Percentiles rank a stretch among this genome's conserved stretches.
phyloP scores from a whole-genome alignment of 768 basidiomycete species.

The Xerocomellus intermedius region DNA sequence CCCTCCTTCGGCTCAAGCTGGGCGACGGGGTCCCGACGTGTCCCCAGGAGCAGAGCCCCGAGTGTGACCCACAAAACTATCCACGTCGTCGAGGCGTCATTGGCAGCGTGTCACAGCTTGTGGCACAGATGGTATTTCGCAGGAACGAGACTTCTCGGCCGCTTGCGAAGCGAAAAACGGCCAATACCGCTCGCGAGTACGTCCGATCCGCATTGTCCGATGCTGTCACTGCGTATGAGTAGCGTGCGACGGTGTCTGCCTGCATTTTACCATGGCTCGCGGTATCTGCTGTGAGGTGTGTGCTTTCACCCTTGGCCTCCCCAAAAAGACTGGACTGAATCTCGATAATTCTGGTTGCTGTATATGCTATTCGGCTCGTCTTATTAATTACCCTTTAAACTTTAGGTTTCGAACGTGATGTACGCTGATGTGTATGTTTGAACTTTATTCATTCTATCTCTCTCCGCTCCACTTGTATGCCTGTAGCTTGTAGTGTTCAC shows the following conservation, averaged over 20 bases:
- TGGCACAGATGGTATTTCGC: slow-evolving; percentile 48
- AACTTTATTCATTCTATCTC: slow-evolving; percentile 22
- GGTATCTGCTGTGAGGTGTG: slow-evolving; percentile 27
- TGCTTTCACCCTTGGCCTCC: slow-evolving; percentile 1
- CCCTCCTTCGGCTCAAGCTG: slow-evolving; percentile 56
- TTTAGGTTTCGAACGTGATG: slow-evolving; percentile 17
- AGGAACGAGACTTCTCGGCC: slow-evolving; percentile 39
- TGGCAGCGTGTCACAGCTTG: slow-evolving; percentile 39
- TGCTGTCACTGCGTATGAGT: slow-evolving; percentile 16
- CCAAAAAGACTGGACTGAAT: slow-evolving; percentile 24
- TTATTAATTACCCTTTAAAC: slow-evolving; percentile 17
- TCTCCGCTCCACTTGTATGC: slow-evolving; percentile 26
- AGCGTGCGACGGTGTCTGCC: not conserved
- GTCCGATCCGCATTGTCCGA: slow-evolving; percentile 31
- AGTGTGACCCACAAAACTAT: slow-evolving; percentile 17
- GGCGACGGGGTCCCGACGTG: slow-evolving; percentile 26
- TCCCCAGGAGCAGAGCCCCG: slow-evolving; percentile 27
- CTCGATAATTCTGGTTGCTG: not conserved
- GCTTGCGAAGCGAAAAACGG: slow-evolving; percentile 36
- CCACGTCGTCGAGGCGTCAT: slow-evolving; percentile 24
- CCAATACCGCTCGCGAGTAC: slow-evolving; percentile 19
- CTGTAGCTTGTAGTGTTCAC: slow-evolving; percentile 26
- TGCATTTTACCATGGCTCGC: slow-evolving; percentile 11
- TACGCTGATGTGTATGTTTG: slow-evolving; percentile 28
- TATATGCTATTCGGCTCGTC: slow-evolving; percentile 11